These are phyloP conservation scores for Gomphus sp. DNA, from an alignment of 1,284 basidiomycete species.

Conservation along the genomic window DNA sequence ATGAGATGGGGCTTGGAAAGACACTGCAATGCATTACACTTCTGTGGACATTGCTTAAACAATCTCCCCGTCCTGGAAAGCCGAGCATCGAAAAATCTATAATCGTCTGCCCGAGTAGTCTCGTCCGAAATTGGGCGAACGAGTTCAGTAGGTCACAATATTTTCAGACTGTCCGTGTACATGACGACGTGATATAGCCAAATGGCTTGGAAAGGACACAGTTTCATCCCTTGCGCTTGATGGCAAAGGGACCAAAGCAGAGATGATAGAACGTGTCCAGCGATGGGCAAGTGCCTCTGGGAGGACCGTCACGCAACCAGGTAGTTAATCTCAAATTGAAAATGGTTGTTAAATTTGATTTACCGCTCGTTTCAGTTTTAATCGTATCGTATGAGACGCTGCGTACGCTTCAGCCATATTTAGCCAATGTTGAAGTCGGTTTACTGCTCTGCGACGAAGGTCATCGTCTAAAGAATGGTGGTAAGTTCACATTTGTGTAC, in stretches of 20 bases:
- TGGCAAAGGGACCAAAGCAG: slow-evolving; percentile 81
- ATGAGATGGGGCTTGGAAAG: slow-evolving; percentile 97
- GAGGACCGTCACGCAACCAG: slow-evolving; percentile 82
- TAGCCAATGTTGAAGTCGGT: slow-evolving; percentile 79
- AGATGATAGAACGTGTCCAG: slow-evolving; percentile 68
- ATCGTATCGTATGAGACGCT: slow-evolving; percentile 99
- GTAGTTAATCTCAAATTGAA: slow-evolving; percentile 26
- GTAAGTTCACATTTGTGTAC: slow-evolving; percentile 30
- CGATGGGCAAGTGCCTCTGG: slow-evolving; percentile 85
- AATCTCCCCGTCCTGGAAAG: slow-evolving; percentile 84
- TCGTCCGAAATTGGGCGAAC: slow-evolving; percentile 99
- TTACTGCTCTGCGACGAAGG: slow-evolving; percentile 95
- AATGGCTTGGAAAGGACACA: slow-evolving; percentile 87
- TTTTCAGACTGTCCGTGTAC: slow-evolving; percentile 1
- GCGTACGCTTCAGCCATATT: slow-evolving; percentile 68
- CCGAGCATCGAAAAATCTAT: slow-evolving; percentile 95
- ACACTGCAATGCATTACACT: slow-evolving; percentile 96
- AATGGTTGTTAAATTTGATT: too few relatives aligned
- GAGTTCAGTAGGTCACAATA: slow-evolving; percentile 61
- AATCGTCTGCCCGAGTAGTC: slow-evolving; percentile 93
- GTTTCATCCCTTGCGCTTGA: slow-evolving; percentile 80
- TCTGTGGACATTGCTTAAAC: slow-evolving; percentile 95
- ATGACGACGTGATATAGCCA: slow-evolving; percentile 40
- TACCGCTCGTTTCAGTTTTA: slow-evolving; percentile 60
- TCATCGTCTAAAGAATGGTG: slow-evolving; percentile 94